These are phyloP conservation scores for Aphanomyces invadans DNA, from an alignment of 352 stramenopile species.

Conservation along the genomic window DNA sequence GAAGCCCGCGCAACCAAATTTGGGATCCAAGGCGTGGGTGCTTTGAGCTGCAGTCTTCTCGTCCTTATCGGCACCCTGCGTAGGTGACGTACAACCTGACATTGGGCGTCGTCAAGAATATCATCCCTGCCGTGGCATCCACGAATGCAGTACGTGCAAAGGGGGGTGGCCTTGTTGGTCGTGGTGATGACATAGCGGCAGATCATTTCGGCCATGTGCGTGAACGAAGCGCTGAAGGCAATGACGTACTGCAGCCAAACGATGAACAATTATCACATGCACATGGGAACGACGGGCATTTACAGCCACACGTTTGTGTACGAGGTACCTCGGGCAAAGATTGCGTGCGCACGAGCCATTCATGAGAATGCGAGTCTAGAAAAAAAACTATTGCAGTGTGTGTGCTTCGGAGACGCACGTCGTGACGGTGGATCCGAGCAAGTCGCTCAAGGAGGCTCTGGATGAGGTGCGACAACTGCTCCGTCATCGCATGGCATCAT, in stretches of 20 bases:
- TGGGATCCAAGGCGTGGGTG: slow-evolving; percentile 79
- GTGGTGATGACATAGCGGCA: background rate
- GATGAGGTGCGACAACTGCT: slow-evolving; percentile 55
- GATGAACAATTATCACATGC: slow-evolving; percentile 99
- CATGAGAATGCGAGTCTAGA: slow-evolving; percentile 22
- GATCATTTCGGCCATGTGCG: slow-evolving; percentile 92
- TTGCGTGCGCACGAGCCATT: too few relatives aligned
- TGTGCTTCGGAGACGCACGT: slow-evolving; percentile 71
- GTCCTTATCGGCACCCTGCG: background rate
- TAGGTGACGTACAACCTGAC: slow-evolving; percentile 94
- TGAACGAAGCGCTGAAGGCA: slow-evolving; percentile 95
- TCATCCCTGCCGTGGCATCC: slow-evolving; percentile 95
- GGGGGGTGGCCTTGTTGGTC: too few relatives aligned
- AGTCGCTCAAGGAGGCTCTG: slow-evolving; percentile 54
- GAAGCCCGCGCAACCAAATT: slow-evolving; percentile 88
- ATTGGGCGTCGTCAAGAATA: slow-evolving; percentile 97
- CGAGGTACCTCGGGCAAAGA: slow-evolving; percentile 35
- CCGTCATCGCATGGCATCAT: too few relatives aligned
- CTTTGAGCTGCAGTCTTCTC: background rate
- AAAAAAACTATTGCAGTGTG: slow-evolving; percentile 83
- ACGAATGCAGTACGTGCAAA: slow-evolving; percentile 88
- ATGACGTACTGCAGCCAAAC: slow-evolving; percentile 93
- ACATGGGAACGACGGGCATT: slow-evolving; percentile 92
- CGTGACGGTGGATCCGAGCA: slow-evolving; percentile 42
- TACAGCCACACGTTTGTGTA: slow-evolving; percentile 97